Evolutionary conservation across 306 rosid species (phyloP).

Genomic region (Quercus wislizeni): DNA sequence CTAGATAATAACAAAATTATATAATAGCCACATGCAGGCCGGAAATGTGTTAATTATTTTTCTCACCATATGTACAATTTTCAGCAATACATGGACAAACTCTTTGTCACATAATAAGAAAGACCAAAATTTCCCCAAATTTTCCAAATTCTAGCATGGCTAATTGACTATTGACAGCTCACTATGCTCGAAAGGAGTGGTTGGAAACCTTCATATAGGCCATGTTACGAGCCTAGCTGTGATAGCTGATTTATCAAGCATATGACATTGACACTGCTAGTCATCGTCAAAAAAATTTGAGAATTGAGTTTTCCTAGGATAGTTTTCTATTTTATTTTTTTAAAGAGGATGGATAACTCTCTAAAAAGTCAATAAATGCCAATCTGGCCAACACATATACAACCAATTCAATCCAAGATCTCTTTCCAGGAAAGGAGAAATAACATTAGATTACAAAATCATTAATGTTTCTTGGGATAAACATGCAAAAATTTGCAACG

Average conservation of each 20-base stretch:
- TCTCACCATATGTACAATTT: too few species aligned
- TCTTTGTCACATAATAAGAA: too few species aligned
- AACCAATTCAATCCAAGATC: too few species aligned
- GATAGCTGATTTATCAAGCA: not conserved
- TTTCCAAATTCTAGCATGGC: too few species aligned
- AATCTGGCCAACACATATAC: too few species aligned
- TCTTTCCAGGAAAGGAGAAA: too few species aligned
- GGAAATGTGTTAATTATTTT: slow-evolving; percentile 4
- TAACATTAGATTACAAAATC: too few species aligned
- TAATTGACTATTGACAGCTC: not conserved
- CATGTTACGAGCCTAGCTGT: not conserved
- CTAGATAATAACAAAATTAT: not conserved
- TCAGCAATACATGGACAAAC: not conserved
- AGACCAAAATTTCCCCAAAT: too few species aligned
- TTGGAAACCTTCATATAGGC: not conserved
- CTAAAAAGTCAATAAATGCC: too few species aligned
- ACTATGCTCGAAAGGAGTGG: not conserved
- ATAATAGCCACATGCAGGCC: not conserved
- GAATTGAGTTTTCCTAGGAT: not conserved
- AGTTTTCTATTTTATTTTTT: too few species aligned
- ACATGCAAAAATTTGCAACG: not conserved
- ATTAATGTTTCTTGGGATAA: not conserved
- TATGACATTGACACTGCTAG: not conserved
- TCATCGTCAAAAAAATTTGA: not conserved
- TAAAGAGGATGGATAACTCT: too few species aligned